phyloP scores from a whole-genome alignment of 176 grass and related monocot genomes.

The Oryza australiensis region DNA sequence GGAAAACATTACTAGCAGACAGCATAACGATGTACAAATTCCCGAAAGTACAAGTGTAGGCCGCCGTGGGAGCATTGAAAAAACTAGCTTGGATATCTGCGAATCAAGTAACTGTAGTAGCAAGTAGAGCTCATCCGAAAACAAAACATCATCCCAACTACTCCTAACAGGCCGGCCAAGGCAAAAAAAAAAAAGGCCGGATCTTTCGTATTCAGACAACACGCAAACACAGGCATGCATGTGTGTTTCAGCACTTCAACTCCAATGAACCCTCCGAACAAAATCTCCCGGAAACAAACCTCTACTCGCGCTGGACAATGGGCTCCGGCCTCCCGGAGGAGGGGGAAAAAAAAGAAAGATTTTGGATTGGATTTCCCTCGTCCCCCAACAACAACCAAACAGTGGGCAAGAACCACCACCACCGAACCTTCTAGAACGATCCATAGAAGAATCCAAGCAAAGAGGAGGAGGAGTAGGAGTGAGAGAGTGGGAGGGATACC shows the following conservation, averaged over 20 bases:
- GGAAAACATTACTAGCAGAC: neutral
- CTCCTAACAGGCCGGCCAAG: neutral
- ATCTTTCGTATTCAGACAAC: neutral
- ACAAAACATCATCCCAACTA: neutral
- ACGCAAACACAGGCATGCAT: neutral
- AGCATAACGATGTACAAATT: neutral
- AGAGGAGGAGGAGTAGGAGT: no score
- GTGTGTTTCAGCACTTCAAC: no score
- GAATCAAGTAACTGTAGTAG: neutral
- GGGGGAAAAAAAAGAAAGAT: neutral
- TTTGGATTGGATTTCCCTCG: neutral
- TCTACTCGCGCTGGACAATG: no score
- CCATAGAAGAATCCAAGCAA: no score
- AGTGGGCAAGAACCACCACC: no score
- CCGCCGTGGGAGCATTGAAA: neutral
- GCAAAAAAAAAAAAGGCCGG: no score
- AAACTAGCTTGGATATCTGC: neutral
- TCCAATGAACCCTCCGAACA: neutral
- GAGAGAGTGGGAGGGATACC: no score
- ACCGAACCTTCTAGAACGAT: no score
- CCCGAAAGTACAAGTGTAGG: neutral
- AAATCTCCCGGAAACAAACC: neutral
- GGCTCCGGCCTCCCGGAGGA: no score
- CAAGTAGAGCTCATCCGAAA: neutral
- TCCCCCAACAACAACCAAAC: no score